phyloP scores from a whole-genome alignment of 2,329 filamentous ascomycete genomes.

The Diplocarpon mali region DNA sequence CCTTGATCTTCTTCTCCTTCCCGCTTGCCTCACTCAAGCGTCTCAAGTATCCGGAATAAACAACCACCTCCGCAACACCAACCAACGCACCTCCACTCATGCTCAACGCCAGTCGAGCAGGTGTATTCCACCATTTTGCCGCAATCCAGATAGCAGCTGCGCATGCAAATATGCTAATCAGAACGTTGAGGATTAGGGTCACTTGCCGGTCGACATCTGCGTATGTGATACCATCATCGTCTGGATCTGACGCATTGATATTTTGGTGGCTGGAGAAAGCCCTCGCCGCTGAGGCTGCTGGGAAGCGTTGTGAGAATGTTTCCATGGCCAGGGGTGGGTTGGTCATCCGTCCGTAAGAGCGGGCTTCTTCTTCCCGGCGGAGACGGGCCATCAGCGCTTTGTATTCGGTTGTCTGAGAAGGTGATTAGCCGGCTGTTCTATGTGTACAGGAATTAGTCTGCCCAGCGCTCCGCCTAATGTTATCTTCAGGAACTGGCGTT shows the following conservation, averaged over 20 bases:
- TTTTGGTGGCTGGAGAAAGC: constrained; percentile 42
- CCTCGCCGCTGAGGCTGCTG: constrained; percentile 38
- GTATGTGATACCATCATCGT: constrained; percentile 55
- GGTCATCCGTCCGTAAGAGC: constrained; percentile 72
- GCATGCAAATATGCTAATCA: constrained; percentile 74
- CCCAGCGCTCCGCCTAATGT: too few relatives aligned
- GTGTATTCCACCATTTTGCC: constrained; percentile 64
- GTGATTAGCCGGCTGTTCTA: neutral
- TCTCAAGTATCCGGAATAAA: constrained; percentile 67
- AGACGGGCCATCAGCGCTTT: constrained; percentile 79
- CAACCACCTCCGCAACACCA: constrained; percentile 63
- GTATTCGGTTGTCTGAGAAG: constrained; percentile 61
- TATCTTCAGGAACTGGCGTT: too few relatives aligned
- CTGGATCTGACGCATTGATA: constrained; percentile 29
- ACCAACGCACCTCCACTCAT: constrained; percentile 60
- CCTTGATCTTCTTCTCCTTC: constrained; percentile 47
- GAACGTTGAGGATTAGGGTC: constrained; percentile 77
- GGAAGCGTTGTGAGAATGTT: constrained; percentile 48
- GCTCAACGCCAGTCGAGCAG: constrained; percentile 57
- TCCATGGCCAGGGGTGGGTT: constrained; percentile 46
- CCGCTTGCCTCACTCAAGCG: constrained; percentile 57
- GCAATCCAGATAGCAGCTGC: constrained; percentile 69
- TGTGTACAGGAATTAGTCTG: neutral
- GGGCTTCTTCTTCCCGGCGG: constrained; percentile 70
- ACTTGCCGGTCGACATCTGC: constrained; percentile 71